phyloP scores from a whole-genome alignment of 2,329 filamentous ascomycete genomes.

The Mycogone perniciosa region DNA sequence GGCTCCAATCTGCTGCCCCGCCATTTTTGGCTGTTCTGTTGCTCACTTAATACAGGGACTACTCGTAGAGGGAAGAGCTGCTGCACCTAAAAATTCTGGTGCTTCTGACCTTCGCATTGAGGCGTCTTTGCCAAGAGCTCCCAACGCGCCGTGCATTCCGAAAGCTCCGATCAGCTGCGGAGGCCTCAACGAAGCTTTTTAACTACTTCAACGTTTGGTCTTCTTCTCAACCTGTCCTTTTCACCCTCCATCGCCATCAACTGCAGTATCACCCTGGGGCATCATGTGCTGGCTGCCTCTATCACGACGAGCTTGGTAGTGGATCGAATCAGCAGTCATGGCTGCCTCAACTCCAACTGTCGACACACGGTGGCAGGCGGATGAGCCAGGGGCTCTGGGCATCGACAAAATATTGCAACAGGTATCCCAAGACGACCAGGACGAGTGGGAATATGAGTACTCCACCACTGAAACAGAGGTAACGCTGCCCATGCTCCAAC shows the following conservation, averaged over 20 bases:
- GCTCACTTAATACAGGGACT: too few species aligned
- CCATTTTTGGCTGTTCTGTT: too few species aligned
- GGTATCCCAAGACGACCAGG: constrained; percentile 36
- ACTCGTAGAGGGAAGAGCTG: not conserved
- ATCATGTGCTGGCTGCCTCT: not conserved
- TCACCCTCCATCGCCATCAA: not conserved
- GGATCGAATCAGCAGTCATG: not conserved
- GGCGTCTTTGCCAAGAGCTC: too few species aligned
- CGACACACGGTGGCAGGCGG: constrained; percentile 10
- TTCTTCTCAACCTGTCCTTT: too few species aligned
- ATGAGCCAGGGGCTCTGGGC: constrained; percentile 22
- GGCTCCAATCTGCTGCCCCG: not conserved
- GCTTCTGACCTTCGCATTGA: too few species aligned
- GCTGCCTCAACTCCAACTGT: not conserved
- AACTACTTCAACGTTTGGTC: too few species aligned
- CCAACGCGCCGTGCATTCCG: too few species aligned
- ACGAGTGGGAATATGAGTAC: constrained; percentile 64
- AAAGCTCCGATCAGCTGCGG: too few species aligned
- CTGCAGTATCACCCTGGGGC: not conserved
- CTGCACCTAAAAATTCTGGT: not conserved
- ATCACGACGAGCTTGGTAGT: not conserved
- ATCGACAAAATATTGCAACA: constrained; percentile 24
- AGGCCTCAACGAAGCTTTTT: too few species aligned
- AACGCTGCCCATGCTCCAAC: not conserved
- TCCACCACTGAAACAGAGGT: constrained; percentile 58